Evolutionary conservation across 768 basidiomycete species (phyloP), one percentile per base, ranked within the genome.

Genomic region (Suillus americanus): DNA sequence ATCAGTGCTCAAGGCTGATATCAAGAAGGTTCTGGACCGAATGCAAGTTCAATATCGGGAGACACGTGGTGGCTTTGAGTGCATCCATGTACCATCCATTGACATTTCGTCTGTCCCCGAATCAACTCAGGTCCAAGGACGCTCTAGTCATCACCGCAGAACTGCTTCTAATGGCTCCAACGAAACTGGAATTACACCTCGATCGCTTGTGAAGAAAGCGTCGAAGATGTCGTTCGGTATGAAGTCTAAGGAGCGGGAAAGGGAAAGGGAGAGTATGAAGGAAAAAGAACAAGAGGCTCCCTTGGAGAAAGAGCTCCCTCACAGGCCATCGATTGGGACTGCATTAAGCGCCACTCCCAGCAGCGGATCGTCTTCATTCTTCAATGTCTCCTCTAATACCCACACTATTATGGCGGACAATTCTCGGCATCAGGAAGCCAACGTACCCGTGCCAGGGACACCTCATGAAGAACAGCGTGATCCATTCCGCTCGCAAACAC

Each of bases 1-100:
- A 5, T 77, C 84, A 16, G 82, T 86, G 10, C 89, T 99, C 78
- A 92, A 94, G 76, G 78, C 83, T 64, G 97, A 99, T 76, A 90
- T 99, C 67, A 83, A 85, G 57, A 85, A 86, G 14, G 96, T 97
- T 2, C 83, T 99, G 45, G 93, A 96, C 71, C 86, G 96, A 55
- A 94, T 99, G 88, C 95, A 96, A 67, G 91, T 99, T 38, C 94
- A 95, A 75, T 95, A 97, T 74, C 86, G 94, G 46, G 92, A 95
- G 75, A 94, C 86, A 69, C 92, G 89, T 78, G 82, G 87, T 64
- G 97, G 97, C 3, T 99, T 94, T 74, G 97, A 99, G 75, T 99
- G 97, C 79, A 92, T 97, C 28, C 95, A 99, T 74, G 77, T 92
- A 37, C 97, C 97, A 0, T 95, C 94, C 35, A 98, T 99, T 75